A percentile compares a stretch with the other conserved stretches of the same genome.
Evolutionary conservation across 805 yeast genomes (phyloP).

Genomic region (Saccharomyces cerevisiae): DNA sequence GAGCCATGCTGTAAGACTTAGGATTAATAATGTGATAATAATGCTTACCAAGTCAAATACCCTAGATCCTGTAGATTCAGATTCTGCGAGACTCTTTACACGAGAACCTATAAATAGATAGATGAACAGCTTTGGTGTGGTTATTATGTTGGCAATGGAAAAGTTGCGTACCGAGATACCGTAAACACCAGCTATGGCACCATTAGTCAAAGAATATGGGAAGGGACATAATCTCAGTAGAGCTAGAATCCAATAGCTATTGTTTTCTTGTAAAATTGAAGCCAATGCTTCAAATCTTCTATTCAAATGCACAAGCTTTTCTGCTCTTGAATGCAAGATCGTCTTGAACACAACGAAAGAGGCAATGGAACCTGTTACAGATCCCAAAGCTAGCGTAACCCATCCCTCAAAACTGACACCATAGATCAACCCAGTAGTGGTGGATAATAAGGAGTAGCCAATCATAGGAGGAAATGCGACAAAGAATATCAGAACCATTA

Average conservation of each 20-base stretch:
- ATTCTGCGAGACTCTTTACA: constrained; percentile 58
- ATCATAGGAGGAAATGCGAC: constrained; percentile 87
- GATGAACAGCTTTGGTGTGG: constrained; percentile 76
- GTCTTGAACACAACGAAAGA: constrained; percentile 64
- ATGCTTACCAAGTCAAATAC: constrained; percentile 59
- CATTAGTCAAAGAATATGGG: constrained; percentile 87
- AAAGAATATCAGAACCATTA: constrained; percentile 46
- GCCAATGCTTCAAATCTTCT: constrained; percentile 66
- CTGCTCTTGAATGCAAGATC: constrained; percentile 49
- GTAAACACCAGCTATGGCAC: constrained; percentile 85
- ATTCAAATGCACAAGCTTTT: constrained; percentile 49
- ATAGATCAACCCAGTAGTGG: constrained; percentile 70
- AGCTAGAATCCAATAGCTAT: constrained; percentile 56
- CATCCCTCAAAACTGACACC: constrained; percentile 73
- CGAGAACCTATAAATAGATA: constrained; percentile 74
- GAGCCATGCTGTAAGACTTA: constrained; percentile 54
- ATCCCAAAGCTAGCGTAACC: constrained; percentile 60
- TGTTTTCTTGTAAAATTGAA: constrained; percentile 62
- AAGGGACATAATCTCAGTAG: constrained; percentile 81
- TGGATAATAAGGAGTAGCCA: constrained; percentile 67
- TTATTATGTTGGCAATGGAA: constrained; percentile 58
- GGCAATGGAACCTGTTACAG: constrained; percentile 65
- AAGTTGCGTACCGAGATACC: constrained; percentile 57
- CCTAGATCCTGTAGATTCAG: constrained; percentile 42
- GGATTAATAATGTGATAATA: constrained; percentile 44